Evolutionary conservation across 192 early-diverging fungal species (phyloP), one percentile per base, ranked within the genome.

Genomic region (Chytriomyces sp.): DNA sequence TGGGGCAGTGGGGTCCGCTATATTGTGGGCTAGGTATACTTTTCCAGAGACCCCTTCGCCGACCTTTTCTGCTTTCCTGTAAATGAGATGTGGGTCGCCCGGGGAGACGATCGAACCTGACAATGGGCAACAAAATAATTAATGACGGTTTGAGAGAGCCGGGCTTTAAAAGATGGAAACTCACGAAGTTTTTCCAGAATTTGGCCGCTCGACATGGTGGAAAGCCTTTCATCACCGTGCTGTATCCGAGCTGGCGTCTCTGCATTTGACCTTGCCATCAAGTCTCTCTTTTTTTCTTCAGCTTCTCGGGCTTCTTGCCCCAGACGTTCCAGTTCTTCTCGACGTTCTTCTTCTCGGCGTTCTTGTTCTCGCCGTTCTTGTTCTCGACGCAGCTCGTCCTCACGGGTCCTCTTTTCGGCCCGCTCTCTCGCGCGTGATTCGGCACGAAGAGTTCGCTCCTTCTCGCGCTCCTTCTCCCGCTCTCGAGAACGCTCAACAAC

Each of bases 171-270:
- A 59, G 4, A 64, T 45, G 67, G 45, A 64, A 13, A 77, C 62
- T 69, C 86, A 77, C 93, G 86, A 81, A 99, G 82, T 82, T 88
- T 92, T 61, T 95, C 92, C 95, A 99, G 95, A 53, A 97, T 92
- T 79, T 99, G 94, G 26, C 91, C 84, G 76, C 98, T 95, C 16
- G 93, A 88, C 92, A 97, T 88, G 50, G 93, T 94, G 57, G 92
- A 91, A 80, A 35, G 35, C 35, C 35, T 0, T 35, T 35, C 35
- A 3, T 35, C 35, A 35, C 35, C 3, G 35, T 35, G 35, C 4
- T 35, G 35, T 35, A 35, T 35, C 35, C 4, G 35, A 35, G 35
- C 35, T 3, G 35, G 35, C 35, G 35, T 35, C 35, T 35, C 35
- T 35, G 35, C 35, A 35, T 35, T 35, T 4, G 35, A 35, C 35